Evolutionary conservation across 1,284 basidiomycete genomes (phyloP).

Genomic region (Ustilago crameri): DNA sequence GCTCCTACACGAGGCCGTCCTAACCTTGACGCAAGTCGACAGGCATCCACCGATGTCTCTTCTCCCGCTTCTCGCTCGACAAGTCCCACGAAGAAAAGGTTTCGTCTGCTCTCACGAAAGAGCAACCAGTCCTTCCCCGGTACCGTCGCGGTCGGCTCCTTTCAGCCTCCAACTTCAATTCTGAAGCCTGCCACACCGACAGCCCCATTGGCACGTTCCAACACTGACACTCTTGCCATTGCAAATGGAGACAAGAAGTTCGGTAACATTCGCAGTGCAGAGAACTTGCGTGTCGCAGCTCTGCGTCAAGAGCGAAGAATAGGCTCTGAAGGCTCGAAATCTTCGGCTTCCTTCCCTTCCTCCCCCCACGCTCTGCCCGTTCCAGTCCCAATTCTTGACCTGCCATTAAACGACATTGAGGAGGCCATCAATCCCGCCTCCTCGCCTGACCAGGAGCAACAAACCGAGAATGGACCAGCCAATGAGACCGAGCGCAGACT

Average conservation of each 20-base stretch:
- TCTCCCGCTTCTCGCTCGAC: slow-evolving; percentile 14
- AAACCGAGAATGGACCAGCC: not conserved
- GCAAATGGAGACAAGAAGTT: not conserved
- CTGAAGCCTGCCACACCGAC: slow-evolving; percentile 3
- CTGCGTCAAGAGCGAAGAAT: slow-evolving; percentile 27
- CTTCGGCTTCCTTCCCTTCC: slow-evolving; percentile 5
- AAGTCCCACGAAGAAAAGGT: slow-evolving; percentile 24
- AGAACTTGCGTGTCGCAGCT: slow-evolving; percentile 33
- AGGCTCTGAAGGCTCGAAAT: slow-evolving; percentile 26
- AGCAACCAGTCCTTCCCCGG: slow-evolving; percentile 32
- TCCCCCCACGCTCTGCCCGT: not conserved
- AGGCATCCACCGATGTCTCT: slow-evolving; percentile 4
- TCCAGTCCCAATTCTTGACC: slow-evolving; percentile 30
- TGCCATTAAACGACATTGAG: slow-evolving; percentile 37
- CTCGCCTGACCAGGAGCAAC: not conserved
- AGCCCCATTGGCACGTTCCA: not conserved
- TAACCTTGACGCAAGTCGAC: slow-evolving; percentile 7
- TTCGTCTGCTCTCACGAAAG: slow-evolving; percentile 16
- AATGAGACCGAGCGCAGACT: slow-evolving; percentile 3
- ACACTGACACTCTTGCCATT: not conserved
- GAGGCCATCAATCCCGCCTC: slow-evolving; percentile 12
- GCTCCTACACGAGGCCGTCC: slow-evolving; percentile 9
- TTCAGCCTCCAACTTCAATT: slow-evolving; percentile 21
- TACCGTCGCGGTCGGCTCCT: not conserved
- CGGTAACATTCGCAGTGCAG: slow-evolving; percentile 29